Evolutionary conservation across 1,139 yeast species (phyloP), one percentile per base, ranked within the genome.

Genomic region (Candida tunisiensis): DNA sequence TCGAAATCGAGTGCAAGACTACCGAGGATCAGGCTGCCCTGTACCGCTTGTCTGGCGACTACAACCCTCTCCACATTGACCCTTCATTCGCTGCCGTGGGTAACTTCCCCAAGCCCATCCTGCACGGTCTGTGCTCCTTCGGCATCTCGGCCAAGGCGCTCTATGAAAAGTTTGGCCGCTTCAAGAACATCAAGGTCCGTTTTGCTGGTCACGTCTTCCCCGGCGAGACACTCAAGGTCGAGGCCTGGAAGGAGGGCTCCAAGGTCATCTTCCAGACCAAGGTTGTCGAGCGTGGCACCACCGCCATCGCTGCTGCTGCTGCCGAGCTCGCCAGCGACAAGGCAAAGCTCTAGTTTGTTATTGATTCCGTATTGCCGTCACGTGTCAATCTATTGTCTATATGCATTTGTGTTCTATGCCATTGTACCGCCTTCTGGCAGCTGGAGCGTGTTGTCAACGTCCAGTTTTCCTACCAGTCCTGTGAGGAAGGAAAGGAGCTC

Each of bases 141-240:
- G 96, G 96, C 36, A 68, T 83, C 39, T 59, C 80, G 28, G 78
- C 75, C 23, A 80, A 83, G 54, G 68, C 69, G 10, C 62, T 88
- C 42, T 63, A 65, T 45, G 93, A 83, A 44, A 65, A 77, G 46
- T 88, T 57, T 54, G 96, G 96, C 32, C 62, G 67, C 25, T 79
- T 77, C 54, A 67, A 66, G 47, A 94, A 83, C 60, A 67, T 83
- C 51, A 88, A 88, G 62, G 92, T 71, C 20, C 72, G 96, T 50
- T 88, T 88, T 51, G 69, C 93, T 19, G 88, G 88, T 44, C 74
- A 79, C 45, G 96, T 88, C 24, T 83, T 69, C 69, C 96, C 96
- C n/a, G 98, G 96, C 43, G 96, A 88, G 57, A 75, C 82, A 18
- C 64, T 88, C 51, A 66, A 65, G 45, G 71, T 88, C 23, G 58